Base-by-base conservation (phyloP, 495 filamentous ascomycete species). In the Aspergillus olivimuriae region DNA sequence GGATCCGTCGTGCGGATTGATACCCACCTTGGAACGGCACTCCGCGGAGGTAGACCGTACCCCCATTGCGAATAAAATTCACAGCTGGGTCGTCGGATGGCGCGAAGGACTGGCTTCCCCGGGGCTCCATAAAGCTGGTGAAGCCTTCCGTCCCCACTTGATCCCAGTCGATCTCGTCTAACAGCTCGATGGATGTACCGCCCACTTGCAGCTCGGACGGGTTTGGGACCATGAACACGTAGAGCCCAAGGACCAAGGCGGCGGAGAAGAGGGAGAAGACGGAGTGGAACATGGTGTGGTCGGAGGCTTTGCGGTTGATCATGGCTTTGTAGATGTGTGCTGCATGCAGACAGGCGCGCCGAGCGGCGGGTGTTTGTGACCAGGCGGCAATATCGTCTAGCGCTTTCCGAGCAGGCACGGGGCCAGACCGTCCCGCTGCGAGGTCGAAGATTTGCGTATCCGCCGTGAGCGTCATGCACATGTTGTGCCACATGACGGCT, bases 31-130 rank as follows among this genome's bases (percentile, higher is more conserved):
- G 67, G 23, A 74, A 61, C 8, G 70, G 57, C 3, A 71, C 62
- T 6, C 73, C 71, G 5, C 65, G 67, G 20, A 75, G 56, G 46
- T 67, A 74, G 11, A 77, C 63, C 1, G 65, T 63, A 10, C 71
- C 70, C 2, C 72, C 70, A 41, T 74, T 69, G 4, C 72, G 65
- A 47, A 77, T 77, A 39, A 75, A 77, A 20, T 64, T 69, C n/a
- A 69, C 55, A 1, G 61, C 60, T 12, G 65, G 54, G 31, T 69
- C 54, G 34, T 70, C 65, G 0, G 53, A 66, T 10, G 56, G 43
- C 0, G 57, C 42, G 31, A 56, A 65, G 3, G 53, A 28, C 34
- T 68, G 53, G 32, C 57, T 57, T 2, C 62, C 61, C 11, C 55
- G 46, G 0, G 68, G 66, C 10, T 68, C 65, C 61, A 71, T 63